Evolutionary conservation across 805 yeast genomes (phyloP).

Genomic region (Debaryomyces castellii): DNA sequence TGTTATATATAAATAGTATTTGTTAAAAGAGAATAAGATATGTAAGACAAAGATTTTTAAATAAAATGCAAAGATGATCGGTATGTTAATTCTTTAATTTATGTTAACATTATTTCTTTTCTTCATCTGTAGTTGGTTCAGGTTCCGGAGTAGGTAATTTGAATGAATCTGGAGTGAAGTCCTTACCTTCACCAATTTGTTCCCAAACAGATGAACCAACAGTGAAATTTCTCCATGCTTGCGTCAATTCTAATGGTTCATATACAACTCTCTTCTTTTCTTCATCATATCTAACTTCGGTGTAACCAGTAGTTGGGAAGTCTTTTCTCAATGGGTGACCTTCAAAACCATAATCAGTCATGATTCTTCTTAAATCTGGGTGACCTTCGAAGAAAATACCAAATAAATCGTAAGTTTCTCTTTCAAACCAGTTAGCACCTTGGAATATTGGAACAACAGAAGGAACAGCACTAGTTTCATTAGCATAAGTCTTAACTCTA

Average conservation of each 20-base stretch:
- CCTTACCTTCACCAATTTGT: constrained; percentile 85
- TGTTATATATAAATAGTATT: neutral
- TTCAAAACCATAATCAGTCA: constrained; percentile 90
- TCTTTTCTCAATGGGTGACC: constrained; percentile 91
- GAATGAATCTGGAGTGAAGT: constrained; percentile 76
- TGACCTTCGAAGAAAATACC: constrained; percentile 88
- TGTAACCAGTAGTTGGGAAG: constrained; percentile 90
- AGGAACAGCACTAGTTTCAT: constrained; percentile 80
- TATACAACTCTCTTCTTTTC: constrained; percentile 87
- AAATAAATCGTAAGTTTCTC: constrained; percentile 85
- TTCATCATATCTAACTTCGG: constrained; percentile 87
- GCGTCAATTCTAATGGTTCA: constrained; percentile 88
- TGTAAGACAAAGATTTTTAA: neutral
- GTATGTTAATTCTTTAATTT: neutral
- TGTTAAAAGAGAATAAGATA: neutral
- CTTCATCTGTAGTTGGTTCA: constrained; percentile 50
- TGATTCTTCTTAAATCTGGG: constrained; percentile 84
- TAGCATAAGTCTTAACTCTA: constrained; percentile 85
- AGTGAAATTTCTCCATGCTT: constrained; percentile 87
- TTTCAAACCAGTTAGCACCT: constrained; percentile 89
- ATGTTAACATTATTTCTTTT: constrained; percentile 24
- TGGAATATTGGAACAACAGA: constrained; percentile 67
- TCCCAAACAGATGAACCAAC: constrained; percentile 92
- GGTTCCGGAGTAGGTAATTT: constrained; percentile 82
- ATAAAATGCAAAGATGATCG: constrained; percentile 3